A percentile compares a stretch with the other conserved stretches of the same genome.
Evolutionary conservation across 2,329 filamentous ascomycete genomes (phyloP).

Genomic region (Metarhizium album): DNA sequence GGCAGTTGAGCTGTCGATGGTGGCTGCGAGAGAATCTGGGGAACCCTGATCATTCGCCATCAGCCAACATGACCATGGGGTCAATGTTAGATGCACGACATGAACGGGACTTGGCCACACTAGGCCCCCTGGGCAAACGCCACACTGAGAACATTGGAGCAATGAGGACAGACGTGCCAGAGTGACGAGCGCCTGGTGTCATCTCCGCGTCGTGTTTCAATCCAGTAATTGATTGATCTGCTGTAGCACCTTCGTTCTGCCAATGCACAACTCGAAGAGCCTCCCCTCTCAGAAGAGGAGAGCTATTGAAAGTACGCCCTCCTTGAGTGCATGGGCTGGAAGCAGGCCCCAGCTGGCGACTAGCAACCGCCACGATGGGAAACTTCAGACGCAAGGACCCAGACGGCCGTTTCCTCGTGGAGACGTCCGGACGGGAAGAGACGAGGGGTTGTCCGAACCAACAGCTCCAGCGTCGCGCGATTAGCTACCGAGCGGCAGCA

Average conservation of each 20-base stretch:
- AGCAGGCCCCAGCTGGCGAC: background rate
- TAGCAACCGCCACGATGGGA: background rate
- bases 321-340: background rate
- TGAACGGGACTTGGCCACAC: background rate
- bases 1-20: background rate
- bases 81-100: background rate
- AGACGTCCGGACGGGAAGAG: background rate
- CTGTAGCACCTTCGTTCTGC: background rate
- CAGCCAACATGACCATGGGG: background rate
- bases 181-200: too few relatives aligned
- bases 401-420: background rate
- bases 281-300: background rate
- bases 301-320: background rate
- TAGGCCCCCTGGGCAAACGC: background rate
- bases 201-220: background rate
- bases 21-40: slow-evolving; percentile 5
- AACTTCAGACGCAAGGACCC: background rate
- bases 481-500: background rate
- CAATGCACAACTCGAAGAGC: too few relatives aligned
- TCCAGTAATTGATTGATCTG: background rate
- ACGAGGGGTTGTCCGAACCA: background rate
- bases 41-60: slow-evolving; percentile 4
- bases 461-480: background rate
- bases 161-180: background rate
- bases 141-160: background rate